These are phyloP conservation scores for Diaporthe capsici DNA, from an alignment of 2,329 filamentous ascomycete species.

Conservation along the genomic window DNA sequence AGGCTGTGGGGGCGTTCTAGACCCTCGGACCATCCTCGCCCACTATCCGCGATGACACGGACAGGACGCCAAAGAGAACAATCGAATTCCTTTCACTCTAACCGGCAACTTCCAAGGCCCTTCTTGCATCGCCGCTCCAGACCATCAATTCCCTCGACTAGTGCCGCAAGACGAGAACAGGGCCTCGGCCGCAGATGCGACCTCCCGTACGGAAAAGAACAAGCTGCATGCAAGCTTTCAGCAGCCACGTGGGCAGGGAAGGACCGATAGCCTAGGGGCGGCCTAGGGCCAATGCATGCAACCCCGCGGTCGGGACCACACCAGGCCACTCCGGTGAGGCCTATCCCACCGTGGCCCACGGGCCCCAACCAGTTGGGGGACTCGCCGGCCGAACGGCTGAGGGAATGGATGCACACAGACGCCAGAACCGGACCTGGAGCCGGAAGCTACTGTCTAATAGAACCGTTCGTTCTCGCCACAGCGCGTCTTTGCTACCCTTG, in stretches of 20 bases:
- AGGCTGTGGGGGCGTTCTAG: slow-evolving; percentile 3
- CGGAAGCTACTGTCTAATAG: slow-evolving; percentile 19
- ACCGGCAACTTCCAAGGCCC: slow-evolving; percentile 10
- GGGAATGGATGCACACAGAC: not conserved
- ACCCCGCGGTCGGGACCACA: slow-evolving; percentile 24
- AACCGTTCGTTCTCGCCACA: slow-evolving; percentile 1
- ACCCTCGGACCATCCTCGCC: slow-evolving; percentile 23
- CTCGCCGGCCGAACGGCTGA: slow-evolving; percentile 16
- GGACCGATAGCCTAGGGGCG: slow-evolving; percentile 19
- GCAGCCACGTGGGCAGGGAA: slow-evolving; percentile 26
- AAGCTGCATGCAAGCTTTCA: slow-evolving; percentile 14
- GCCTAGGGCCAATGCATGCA: not conserved
- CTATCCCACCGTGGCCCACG: not conserved
- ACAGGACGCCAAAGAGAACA: slow-evolving; percentile 14
- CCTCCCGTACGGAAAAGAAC: not conserved
- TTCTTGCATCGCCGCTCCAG: not conserved
- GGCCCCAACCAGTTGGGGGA: not conserved
- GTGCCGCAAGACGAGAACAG: not conserved
- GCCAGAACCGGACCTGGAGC: not conserved
- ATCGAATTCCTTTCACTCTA: not conserved
- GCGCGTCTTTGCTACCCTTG: not conserved
- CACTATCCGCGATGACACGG: not conserved
- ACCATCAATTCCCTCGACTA: not conserved
- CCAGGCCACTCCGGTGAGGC: slow-evolving; percentile 18
- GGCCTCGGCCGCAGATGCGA: slow-evolving; percentile 12